Evolutionary conservation across 2,329 filamentous ascomycete genomes (phyloP).

Genomic region (Alternaria alternata): DNA sequence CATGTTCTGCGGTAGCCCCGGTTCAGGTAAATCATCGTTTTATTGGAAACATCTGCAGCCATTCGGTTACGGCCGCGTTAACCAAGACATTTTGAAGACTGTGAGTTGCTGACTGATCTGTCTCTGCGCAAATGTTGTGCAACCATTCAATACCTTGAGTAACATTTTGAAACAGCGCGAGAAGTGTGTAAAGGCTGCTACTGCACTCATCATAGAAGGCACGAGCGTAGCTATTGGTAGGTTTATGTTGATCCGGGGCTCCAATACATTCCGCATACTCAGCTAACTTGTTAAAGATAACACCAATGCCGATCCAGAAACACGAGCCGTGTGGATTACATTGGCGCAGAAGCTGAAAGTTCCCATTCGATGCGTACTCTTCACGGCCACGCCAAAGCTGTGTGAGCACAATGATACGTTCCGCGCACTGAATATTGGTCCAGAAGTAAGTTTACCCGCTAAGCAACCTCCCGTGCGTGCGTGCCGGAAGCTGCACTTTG

Average conservation of each 20-base stretch:
- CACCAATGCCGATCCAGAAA: conserved; percentile 87
- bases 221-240: conserved; percentile 79
- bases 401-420: conserved; percentile 89
- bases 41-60: conserved; percentile 81
- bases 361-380: conserved; percentile 85
- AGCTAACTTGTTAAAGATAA: conserved; percentile 73
- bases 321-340: conserved; percentile 78
- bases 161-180: conserved; percentile 59
- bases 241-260: conserved; percentile 54
- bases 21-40: conserved; percentile 90
- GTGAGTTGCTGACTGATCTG: conserved; percentile 50
- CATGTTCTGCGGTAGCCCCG: conserved; percentile 87
- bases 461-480: conserved; percentile 13
- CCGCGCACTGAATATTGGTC: conserved; percentile 66
- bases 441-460: conserved; percentile 43
- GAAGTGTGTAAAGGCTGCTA: conserved; percentile 75
- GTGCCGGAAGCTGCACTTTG: conserved; percentile 4
- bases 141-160: conserved; percentile 38
- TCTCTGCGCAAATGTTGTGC: conserved; percentile 35
- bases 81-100: conserved; percentile 87
- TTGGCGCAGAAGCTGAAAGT: conserved; percentile 75
- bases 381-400: conserved; percentile 74
- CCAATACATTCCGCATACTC: conserved; percentile 21
- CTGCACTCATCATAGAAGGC: conserved; percentile 68
- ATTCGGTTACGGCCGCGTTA: conserved; percentile 82